Conservation (phyloP, 2,329 filamentous ascomycete genomes). For the Cercospora sp. region DNA sequence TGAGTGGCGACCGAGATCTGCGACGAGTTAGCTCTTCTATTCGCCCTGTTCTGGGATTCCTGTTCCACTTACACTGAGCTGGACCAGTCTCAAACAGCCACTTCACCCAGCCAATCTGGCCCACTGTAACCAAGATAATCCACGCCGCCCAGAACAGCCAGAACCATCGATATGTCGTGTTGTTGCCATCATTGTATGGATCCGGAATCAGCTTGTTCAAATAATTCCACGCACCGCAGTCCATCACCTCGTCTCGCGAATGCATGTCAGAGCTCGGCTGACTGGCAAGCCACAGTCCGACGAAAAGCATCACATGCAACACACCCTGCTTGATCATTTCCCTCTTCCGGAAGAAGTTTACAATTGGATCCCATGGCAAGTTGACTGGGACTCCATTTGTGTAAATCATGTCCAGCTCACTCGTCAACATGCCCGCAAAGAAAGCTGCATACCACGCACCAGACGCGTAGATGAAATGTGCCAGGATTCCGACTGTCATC, state of each 20-base stretch:
- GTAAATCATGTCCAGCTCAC: constrained; percentile 60
- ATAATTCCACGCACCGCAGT: constrained; percentile 30
- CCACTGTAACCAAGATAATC: constrained; percentile 25
- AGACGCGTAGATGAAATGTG: constrained; percentile 26
- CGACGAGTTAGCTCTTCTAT: constrained; percentile 8
- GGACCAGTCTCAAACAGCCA: constrained; percentile 29
- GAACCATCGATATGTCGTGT: constrained; percentile 33
- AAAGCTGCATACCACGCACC: constrained; percentile 64
- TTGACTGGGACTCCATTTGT: constrained; percentile 24
- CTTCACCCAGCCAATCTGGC: constrained; percentile 30
- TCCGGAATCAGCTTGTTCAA: constrained; percentile 28
- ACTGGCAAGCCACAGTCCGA: constrained; percentile 28
- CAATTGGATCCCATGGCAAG: constrained; percentile 24
- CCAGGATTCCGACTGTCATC: constrained; percentile 24
- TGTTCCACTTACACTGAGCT: constrained; percentile 26
- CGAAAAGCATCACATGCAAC: constrained; percentile 26
- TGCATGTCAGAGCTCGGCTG: constrained; percentile 29
- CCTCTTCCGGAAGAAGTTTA: constrained; percentile 20
- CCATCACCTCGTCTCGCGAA: constrained; percentile 22
- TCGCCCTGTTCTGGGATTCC: neutral
- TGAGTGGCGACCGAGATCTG: constrained; percentile 59
- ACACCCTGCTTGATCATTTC: constrained; percentile 18
- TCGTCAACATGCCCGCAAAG: constrained; percentile 60
- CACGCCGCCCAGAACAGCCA: constrained; percentile 60
- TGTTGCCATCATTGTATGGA: constrained; percentile 26